Base-by-base conservation (phyloP, 2,329 filamentous ascomycete species). In the Hymenoscyphus fructigenus region DNA sequence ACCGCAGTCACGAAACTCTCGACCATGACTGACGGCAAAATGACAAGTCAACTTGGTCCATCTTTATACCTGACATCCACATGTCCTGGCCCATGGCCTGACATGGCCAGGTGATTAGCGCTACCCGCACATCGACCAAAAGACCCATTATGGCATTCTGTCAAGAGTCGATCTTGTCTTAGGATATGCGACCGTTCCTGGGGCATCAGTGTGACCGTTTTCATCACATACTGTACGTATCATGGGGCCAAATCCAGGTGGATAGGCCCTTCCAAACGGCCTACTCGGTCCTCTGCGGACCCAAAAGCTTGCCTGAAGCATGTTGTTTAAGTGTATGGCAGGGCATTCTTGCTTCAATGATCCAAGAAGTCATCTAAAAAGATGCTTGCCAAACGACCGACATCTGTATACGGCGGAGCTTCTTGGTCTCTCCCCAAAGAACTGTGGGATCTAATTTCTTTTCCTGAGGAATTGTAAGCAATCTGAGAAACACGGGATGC, bases 291-390 rank as follows among this genome's bases (percentile, higher is more conserved):
- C 20, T 28, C 17, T 7, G 38, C 6, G 36, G 38, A 1, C 36
- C 36, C 36, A 23, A 50, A 23, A 50, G 32, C 20, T 38, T 59
- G 14, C n/a, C 57, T 5, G 12, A n/a, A 41, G 15, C 57, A 3
- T 26, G 15, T 15, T 17, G 1, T 26, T n/a, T n/a, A 14, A 26
- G 26, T 34, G 26, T 29, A 20, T 41, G 36, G 36, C 12, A n/a
- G 23, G 26, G n/a, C 5, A 28, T 12, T 10, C 20, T 55, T 29
- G n/a, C 34, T 29, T 72, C 64, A 73, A 59, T 70, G 69, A 57
- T 69, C 63, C 60, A 73, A 63, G 60, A 75, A 75, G 59, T 74
- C 73, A 57, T 71, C 72, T 60, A 75, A 65, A 65, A 75, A 74
- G 55, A 75, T 70, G 59, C 68, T 69, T 23, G 72, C 67, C 57